Evolutionary conservation across 176 grass and related monocot species (phyloP).

Genomic region (Pontederia crassipes): DNA sequence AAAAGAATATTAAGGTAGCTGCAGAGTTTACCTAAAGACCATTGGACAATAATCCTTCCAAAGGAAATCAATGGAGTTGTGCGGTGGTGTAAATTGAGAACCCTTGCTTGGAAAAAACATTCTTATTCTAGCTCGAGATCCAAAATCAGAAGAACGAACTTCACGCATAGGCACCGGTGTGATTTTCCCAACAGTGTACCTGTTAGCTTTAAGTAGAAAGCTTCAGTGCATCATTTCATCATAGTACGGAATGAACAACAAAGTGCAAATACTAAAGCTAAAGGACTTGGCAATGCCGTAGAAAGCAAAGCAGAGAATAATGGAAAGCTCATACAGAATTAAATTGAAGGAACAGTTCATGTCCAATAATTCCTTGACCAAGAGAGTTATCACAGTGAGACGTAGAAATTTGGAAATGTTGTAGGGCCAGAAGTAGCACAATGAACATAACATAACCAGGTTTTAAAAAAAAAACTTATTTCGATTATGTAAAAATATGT

Average conservation of each 20-base stretch:
- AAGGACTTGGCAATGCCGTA: too few relatives aligned
- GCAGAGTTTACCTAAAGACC: slow-evolving; percentile 67
- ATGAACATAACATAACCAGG: too few relatives aligned
- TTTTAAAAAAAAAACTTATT: too few relatives aligned
- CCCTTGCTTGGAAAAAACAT: slow-evolving; percentile 89
- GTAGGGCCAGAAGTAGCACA: too few relatives aligned
- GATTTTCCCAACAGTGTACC: slow-evolving; percentile 97
- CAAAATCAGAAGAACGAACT: slow-evolving; percentile 95
- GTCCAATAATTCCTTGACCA: too few relatives aligned
- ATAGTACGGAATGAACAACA: background rate
- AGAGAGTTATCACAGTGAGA: too few relatives aligned
- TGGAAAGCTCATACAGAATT: too few relatives aligned
- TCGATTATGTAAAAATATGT: too few relatives aligned
- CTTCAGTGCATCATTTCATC: background rate
- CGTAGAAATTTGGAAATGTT: too few relatives aligned
- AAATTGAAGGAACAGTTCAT: too few relatives aligned
- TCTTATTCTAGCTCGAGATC: slow-evolving; percentile 73
- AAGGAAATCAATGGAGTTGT: slow-evolving; percentile 81
- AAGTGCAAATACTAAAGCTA: background rate
- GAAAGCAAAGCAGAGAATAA: too few relatives aligned
- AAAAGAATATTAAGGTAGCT: slow-evolving; percentile 21
- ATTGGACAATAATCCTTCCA: slow-evolving; percentile 99
- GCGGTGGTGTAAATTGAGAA: slow-evolving; percentile 90
- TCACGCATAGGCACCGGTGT: slow-evolving; percentile 94
- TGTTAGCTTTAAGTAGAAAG: slow-evolving; percentile 15